Evolutionary conservation across 2,329 filamentous ascomycete genomes (phyloP), one percentile per base, ranked within the genome.

Genomic region (Scorias spongiosa): DNA sequence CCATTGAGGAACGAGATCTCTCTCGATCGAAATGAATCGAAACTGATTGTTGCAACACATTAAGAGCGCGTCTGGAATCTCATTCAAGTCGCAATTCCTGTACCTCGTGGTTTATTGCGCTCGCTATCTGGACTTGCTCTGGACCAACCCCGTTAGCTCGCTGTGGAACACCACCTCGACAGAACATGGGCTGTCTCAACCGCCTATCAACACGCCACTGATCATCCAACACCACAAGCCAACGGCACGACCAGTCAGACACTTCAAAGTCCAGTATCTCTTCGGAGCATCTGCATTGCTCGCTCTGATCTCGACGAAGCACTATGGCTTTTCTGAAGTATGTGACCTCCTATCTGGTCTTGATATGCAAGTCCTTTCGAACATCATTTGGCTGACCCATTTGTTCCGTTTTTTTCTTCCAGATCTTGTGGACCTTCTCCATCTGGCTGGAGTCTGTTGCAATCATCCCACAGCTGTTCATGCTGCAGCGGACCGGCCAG

Each of bases 221-320:
- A n/a, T n/a, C n/a, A n/a, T n/a, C n/a, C n/a, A n/a, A n/a, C 98
- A 89, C 57, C 98, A 91, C 76, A 93, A 93, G 66, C 89, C 91
- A 20, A 96, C 91, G 29, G 29, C 89, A 94, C 67, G 91, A 98
- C 60, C 44, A 94, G 93, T 61, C 78, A 93, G 91, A 98, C 63
- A 98, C 91, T 3, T 98, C 74, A 87, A 88, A 54, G 85, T 96
- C 40, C 84, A 94, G 64, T 98, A 96, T 67, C 75, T 98, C 39
- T 75, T 96, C 26, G 87, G 76, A 39, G 85, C 81, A 44, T 84
- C 86, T 48, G 78, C 80, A 11, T 69, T 88, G 18, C 69, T 96
- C 42, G 89, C 82, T 39, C 57, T 96, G 45, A 57, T 95, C 26
- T 83, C 93, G 55, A 88, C 91, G 1, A 88, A 89, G 68, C 74